Evolutionary conservation across 2,329 filamentous ascomycete genomes (phyloP), one percentile per base, ranked within the genome.

Genomic region (Plectosphaerella sp.): DNA sequence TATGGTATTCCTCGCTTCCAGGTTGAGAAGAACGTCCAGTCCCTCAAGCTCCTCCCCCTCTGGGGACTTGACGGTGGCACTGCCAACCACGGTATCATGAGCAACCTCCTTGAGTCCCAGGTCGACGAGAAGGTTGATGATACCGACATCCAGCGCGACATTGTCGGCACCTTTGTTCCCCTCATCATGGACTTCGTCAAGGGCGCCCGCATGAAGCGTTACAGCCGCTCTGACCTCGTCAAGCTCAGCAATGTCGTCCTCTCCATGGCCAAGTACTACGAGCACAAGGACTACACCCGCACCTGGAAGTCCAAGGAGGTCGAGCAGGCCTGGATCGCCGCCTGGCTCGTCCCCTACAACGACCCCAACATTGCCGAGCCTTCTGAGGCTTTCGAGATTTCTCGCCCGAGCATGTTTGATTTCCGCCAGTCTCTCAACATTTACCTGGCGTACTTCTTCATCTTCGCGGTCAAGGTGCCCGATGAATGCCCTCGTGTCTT

Each of bases 401-500:
- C 69, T 45, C 62, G 64, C 28, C 67, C 67, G 5, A 67, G 62
- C 56, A 62, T 70, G 59, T 60, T 57, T 6, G 65, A 71, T 55
- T 68, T 70, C 50, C 60, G 63, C 20, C 62, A 67, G 37, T 64
- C 67, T 1, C 57, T 71, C 48, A 62, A 64, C 45, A 61, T 71
- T 52, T 71, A 67, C 58, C 62, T 67, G 50, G 70, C 76, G 35
- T 78, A 71, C 54, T 69, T 77, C 50, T 77, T 82, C 68, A 79
- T 83, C 56, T 82, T 82, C 65, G 79, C 78, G 1, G 78, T 82
- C 43, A 76, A 76, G 4, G 74, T 82, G 11, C 79, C 79, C 1
- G 77, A 82, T 45, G 75, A 76, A 54, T 77, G 80, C 24, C 82
- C 82, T 0, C 73, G 72, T n/a, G 78, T 84, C 4, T 84, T 84